A percentile compares a stretch with the other conserved stretches of the same genome.
Conservation (phyloP, 768 basidiomycete genomes). For the Rhizopogon rudus region DNA sequence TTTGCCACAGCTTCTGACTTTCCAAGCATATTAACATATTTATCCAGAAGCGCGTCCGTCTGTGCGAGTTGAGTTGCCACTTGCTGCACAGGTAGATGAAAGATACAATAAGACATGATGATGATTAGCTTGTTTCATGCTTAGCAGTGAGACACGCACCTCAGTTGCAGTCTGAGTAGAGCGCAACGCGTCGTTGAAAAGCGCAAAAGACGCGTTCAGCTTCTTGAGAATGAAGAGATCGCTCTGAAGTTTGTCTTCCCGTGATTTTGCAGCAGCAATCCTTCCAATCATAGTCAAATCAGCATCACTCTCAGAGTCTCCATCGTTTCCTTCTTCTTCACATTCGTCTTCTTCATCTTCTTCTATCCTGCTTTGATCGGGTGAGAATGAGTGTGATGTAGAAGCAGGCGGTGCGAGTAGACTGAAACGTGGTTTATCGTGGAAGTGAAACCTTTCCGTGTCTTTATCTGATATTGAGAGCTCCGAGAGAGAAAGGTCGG, state of each 20-base stretch:
- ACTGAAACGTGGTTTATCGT: constrained; percentile 28
- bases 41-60: constrained; percentile 70
- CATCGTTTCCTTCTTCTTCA: constrained; percentile 10
- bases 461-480: constrained; percentile 40
- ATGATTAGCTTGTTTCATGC: neutral
- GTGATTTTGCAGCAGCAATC: constrained; percentile 27
- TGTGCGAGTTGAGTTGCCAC: constrained; percentile 63
- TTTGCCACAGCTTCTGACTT: constrained; percentile 66
- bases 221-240: constrained; percentile 72
- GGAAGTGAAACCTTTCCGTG: constrained; percentile 5
- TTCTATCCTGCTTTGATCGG: constrained; percentile 20
- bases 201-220: constrained; percentile 63
- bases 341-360: constrained; percentile 18
- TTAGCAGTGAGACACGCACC: constrained; percentile 33
- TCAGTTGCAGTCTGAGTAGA: constrained; percentile 66
- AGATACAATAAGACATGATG: neutral
- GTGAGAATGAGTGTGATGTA: constrained; percentile 7
- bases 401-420: constrained; percentile 25
- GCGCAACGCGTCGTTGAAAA: constrained; percentile 63
- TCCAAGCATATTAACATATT: constrained; percentile 64
- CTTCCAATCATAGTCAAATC: constrained; percentile 19
- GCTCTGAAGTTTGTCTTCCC: constrained; percentile 71
- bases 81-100: constrained; percentile 35
- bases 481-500: constrained; percentile 55
- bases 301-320: constrained; percentile 3